Percentiles rank a stretch among this genome's conserved stretches.
Evolutionary conservation across 2,329 filamentous ascomycete species (phyloP).

Genomic region (Coniochaeta sp.): DNA sequence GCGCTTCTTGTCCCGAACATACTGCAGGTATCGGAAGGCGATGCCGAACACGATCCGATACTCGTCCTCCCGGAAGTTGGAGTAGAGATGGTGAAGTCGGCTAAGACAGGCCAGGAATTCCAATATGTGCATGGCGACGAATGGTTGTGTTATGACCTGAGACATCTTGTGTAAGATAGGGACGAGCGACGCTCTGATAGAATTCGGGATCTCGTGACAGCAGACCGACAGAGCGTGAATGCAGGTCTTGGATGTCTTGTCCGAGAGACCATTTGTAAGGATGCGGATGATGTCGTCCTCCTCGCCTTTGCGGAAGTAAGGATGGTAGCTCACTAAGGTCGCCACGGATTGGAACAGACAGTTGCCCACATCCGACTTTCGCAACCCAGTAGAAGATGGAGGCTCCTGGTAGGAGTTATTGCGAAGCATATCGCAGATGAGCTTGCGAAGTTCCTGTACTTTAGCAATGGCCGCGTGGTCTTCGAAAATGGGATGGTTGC

Average conservation of each 20-base stretch:
- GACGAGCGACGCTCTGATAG: constrained; percentile 78
- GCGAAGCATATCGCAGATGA: constrained; percentile 78
- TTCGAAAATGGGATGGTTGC: constrained; percentile 80
- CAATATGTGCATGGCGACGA: constrained; percentile 88
- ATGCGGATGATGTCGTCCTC: constrained; percentile 84
- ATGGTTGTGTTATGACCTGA: constrained; percentile 87
- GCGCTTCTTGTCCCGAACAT: constrained; percentile 63
- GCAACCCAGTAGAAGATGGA: constrained; percentile 68
- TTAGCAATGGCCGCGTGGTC: constrained; percentile 57
- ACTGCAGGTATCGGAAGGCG: constrained; percentile 88
- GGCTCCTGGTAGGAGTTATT: constrained; percentile 74
- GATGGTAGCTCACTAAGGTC: constrained; percentile 85
- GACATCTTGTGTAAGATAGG: constrained; percentile 89
- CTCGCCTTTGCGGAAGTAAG: constrained; percentile 74
- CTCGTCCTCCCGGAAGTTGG: constrained; percentile 85
- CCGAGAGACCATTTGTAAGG: constrained; percentile 81
- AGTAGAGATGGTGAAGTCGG: constrained; percentile 74
- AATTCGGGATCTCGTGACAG: constrained; percentile 86
- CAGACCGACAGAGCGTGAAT: constrained; percentile 93
- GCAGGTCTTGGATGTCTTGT: constrained; percentile 82
- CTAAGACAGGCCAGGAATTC: constrained; percentile 91
- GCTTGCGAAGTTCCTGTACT: constrained; percentile 65
- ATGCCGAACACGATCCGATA: constrained; percentile 94
- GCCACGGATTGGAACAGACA: constrained; percentile 83
- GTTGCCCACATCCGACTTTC: constrained; percentile 81